These are phyloP conservation scores for Viridothelium virens DNA, from an alignment of 495 filamentous ascomycete genomes.

Conservation along the genomic window DNA sequence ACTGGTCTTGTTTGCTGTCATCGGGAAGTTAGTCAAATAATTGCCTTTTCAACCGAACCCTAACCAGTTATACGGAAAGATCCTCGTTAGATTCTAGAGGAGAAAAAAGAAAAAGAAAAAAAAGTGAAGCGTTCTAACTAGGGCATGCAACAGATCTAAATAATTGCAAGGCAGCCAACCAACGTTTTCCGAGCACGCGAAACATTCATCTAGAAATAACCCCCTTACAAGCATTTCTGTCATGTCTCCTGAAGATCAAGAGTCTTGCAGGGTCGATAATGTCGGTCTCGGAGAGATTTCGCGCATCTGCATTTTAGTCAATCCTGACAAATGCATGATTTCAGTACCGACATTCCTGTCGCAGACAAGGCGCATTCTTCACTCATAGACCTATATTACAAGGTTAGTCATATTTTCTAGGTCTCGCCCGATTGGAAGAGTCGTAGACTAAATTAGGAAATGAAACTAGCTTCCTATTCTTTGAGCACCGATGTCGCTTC, in stretches of 20 bases:
- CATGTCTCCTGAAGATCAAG: slow-evolving; percentile 4
- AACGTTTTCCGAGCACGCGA: background rate
- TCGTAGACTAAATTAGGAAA: too few species aligned
- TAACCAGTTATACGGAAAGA: background rate
- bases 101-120: background rate
- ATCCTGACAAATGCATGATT: too few species aligned
- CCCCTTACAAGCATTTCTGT: background rate
- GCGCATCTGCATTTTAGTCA: background rate
- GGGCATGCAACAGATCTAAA: background rate
- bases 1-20: background rate
- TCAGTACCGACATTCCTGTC: too few species aligned
- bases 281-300: background rate
- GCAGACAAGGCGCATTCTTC: too few species aligned
- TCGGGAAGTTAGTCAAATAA: slow-evolving; percentile 5
- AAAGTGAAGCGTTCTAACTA: background rate
- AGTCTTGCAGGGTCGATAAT: background rate
- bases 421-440: too few species aligned
- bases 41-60: background rate
- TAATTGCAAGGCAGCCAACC: background rate
- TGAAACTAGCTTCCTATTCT: too few species aligned
- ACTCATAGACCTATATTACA: too few species aligned
- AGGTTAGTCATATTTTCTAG: too few species aligned
- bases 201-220: background rate
- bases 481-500: background rate
- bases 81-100: background rate